Evolutionary conservation across 2,329 filamentous ascomycete species (phyloP).

Genomic region (Stagonosporopsis rhizophila): DNA sequence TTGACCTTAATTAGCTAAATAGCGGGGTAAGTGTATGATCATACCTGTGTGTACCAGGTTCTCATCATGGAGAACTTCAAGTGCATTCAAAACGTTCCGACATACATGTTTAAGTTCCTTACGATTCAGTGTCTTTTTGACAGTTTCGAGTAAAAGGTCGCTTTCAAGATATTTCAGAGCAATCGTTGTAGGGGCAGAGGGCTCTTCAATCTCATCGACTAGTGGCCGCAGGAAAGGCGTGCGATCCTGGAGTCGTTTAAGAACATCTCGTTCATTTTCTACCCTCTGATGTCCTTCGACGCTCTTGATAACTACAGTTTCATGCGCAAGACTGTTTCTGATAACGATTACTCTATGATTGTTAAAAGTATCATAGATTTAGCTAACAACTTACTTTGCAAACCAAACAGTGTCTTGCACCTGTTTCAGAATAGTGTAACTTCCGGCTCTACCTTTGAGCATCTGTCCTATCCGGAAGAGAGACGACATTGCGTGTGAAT

Average conservation of each 20-base stretch:
- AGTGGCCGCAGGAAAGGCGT: constrained; percentile 33
- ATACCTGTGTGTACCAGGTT: constrained; percentile 35
- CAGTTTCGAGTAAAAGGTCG: constrained; percentile 20
- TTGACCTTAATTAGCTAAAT: not conserved
- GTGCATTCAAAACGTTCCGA: constrained; percentile 30
- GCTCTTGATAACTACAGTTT: constrained; percentile 35
- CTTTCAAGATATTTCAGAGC: constrained; percentile 21
- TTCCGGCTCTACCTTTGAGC: constrained; percentile 20
- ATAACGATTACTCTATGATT: not conserved
- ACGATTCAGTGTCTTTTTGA: constrained; percentile 22
- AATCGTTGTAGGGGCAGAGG: constrained; percentile 27
- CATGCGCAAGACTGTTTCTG: not conserved
- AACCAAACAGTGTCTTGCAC: constrained; percentile 29
- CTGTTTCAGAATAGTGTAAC: constrained; percentile 25
- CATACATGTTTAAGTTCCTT: constrained; percentile 31
- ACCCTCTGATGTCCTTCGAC: constrained; percentile 28
- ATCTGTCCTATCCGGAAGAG: constrained; percentile 25
- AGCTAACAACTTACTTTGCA: constrained; percentile 20
- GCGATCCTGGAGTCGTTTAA: constrained; percentile 31
- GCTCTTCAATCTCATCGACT: constrained; percentile 38
- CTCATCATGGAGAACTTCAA: constrained; percentile 33
- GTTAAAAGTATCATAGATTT: not conserved
- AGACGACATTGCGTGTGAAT: constrained; percentile 8
- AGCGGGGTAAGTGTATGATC: not conserved
- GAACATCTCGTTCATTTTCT: constrained; percentile 37